Base-by-base conservation (phyloP, 768 basidiomycete genomes). In the Erythrobasidium yunnanense region DNA sequence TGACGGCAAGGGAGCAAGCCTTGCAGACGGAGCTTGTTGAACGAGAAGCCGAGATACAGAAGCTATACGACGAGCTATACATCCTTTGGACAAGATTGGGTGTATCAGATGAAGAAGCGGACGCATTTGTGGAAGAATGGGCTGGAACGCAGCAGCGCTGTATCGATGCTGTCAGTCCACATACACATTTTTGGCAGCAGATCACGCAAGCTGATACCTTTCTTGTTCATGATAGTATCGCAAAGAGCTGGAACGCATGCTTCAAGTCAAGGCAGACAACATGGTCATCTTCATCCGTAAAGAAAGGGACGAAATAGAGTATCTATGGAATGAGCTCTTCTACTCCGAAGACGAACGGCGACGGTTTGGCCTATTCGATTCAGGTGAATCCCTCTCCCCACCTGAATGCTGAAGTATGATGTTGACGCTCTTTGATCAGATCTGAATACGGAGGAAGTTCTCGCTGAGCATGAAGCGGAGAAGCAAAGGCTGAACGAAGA, bases 61-160 rank as follows among this genome's bases (percentile, higher is more conserved):
- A 85, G 0, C 86, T 96, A 80, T 99, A 91, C 73, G 90, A 97
- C 75, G 84, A 90, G 69, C 81, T 99, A 0, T 92, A 93, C 74
- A 84, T 84, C 0, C 81, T 97, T 2, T 99, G 93, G 93, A 81
- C 81, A 66, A 78, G 91, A 63, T 80, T 97, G 66, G 91, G 89
- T 15, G 84, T 93, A 3, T 75, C 81, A 0, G 87, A 91, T 52
- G 77, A 76, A 0, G 86, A 85, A 49, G 90, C 91, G 83, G 90
- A 97, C 71, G 83, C 81, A n/a, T 99, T 99, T 73, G 87, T 96
- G 0, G 90, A 96, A 66, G 80, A 47, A 18, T 74, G 69, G 73
- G 93, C 74, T 29, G 93, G 93, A 2, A 86, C 84, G 71, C 88
- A 87, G 1, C 84, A 86, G 32, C 83, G 82, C 20, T 84, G 83